Base-by-base conservation (phyloP, 495 filamentous ascomycete genomes). In the Penicillium daleae region DNA sequence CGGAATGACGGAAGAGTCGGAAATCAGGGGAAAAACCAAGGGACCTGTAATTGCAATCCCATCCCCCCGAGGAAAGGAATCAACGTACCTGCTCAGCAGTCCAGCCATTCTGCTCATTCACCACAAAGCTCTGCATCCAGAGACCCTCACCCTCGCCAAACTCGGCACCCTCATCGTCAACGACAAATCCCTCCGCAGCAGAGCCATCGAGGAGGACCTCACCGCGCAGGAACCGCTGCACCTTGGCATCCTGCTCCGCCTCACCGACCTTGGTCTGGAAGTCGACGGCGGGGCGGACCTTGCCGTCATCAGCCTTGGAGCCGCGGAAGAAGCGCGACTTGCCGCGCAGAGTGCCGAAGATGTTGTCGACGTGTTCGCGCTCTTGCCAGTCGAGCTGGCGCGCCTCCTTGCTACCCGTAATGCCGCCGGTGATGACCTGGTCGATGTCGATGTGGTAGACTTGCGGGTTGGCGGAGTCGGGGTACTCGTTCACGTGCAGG, bases 401-500 rank as follows among this genome's bases (percentile, higher is more conserved):
- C 26, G 76, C 73, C 76, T 97, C 93, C 31, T 81, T 80, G 24
- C 89, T 89, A 60, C 89, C 90, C 61, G 83, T 83, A 57, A 96
- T 79, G 40, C 90, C 92, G 63, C 90, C 92, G 8, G 90, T 91
- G 37, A 85, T 83, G 27, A 84, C 81, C 77, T 97, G 93, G 29
- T 87, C 82, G 72, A 96, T 90, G 75, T 96, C 89, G 78, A 97
- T 86, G 81, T 92, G 90, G 58, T 84, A 80, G 7, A 83, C 67
- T 13, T 69, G 66, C 4, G 76, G 64, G 32, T 80, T 74, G 6
- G 72, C 69, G 15, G 72, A 60, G 77, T 84, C 58, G 22, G 77
- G 73, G 80, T 85, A 92, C 67, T 92, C 83, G 66, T 86, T 86
- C 61, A 91, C 70, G 54, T 84, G 66, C 24, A 96, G 85, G 13